phyloP scores from a whole-genome alignment of 2,329 filamentous ascomycete genomes.

The Pseudocercospora crystallina region DNA sequence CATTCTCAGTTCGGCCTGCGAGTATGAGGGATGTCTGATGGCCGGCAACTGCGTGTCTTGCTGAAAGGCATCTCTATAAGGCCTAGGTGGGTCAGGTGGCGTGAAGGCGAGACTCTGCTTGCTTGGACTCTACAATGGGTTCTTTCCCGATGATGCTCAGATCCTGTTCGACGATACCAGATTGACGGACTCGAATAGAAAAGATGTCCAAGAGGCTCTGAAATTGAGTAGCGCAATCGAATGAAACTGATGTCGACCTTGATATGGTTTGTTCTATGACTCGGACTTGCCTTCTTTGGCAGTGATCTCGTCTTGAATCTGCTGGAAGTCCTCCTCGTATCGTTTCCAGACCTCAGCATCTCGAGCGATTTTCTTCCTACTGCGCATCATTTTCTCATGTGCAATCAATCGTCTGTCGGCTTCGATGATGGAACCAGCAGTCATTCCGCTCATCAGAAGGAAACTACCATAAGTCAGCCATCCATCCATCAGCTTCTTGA shows the following conservation, averaged over 20 bases:
- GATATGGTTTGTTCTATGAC: too few relatives aligned
- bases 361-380: constrained; percentile 61
- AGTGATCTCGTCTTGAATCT: constrained; percentile 5
- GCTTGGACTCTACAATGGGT: too few relatives aligned
- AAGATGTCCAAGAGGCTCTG: too few relatives aligned
- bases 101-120: too few relatives aligned
- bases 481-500: not conserved
- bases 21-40: constrained; percentile 8
- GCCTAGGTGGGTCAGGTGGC: too few relatives aligned
- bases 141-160: too few relatives aligned
- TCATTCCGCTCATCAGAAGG: constrained; percentile 82
- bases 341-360: constrained; percentile 65
- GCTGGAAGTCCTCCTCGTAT: constrained; percentile 24
- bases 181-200: too few relatives aligned
- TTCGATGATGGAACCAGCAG: constrained; percentile 74
- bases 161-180: too few relatives aligned
- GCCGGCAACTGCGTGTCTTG: constrained; percentile 11
- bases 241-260: too few relatives aligned
- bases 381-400: constrained; percentile 65
- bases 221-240: too few relatives aligned
- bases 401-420: constrained; percentile 67
- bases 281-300: not conserved
- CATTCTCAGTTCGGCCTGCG: constrained; percentile 10
- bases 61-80: not conserved
- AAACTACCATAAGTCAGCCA: constrained; percentile 55